Evolutionary conservation across 2,329 filamentous ascomycete genomes (phyloP).

Genomic region (Talaromyces sp.): DNA sequence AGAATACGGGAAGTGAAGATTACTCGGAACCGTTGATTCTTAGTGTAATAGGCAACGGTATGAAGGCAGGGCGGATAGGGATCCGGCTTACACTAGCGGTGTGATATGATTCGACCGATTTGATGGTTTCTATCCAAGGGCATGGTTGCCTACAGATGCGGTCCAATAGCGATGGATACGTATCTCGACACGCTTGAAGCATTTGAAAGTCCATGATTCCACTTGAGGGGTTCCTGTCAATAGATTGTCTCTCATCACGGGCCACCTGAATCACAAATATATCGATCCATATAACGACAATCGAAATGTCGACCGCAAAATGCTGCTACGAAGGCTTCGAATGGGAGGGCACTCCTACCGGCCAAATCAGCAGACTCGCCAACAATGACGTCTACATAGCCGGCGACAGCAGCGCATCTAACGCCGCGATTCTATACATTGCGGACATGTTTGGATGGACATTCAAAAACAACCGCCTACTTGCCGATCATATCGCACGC

Average conservation of each 20-base stretch:
- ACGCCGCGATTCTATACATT: slow-evolving; percentile 38
- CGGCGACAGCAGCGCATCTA: slow-evolving; percentile 28
- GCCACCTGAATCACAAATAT: background rate
- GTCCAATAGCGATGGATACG: background rate
- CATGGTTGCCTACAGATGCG: background rate
- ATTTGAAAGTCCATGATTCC: background rate
- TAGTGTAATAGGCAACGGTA: too few relatives aligned
- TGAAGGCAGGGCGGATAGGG: too few relatives aligned
- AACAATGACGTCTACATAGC: slow-evolving; percentile 37
- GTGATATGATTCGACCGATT: background rate
- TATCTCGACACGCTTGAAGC: background rate
- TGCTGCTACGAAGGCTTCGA: slow-evolving; percentile 35
- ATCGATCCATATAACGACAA: background rate
- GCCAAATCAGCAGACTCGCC: slow-evolving; percentile 33
- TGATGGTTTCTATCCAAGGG: background rate
- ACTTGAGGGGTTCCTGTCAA: background rate
- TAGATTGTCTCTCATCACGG: background rate
- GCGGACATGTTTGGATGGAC: slow-evolving; percentile 46
- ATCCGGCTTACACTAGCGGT: background rate
- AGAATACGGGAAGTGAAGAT: too few relatives aligned
- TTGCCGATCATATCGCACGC: slow-evolving; percentile 48
- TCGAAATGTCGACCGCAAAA: slow-evolving; percentile 10
- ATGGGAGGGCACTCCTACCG: slow-evolving; percentile 42
- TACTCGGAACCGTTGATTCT: too few relatives aligned
- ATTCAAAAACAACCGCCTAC: slow-evolving; percentile 44